Evolutionary conservation across 1,139 yeast genomes (phyloP), one percentile per base, ranked within the genome.

Genomic region (Ogataea hybrid): DNA sequence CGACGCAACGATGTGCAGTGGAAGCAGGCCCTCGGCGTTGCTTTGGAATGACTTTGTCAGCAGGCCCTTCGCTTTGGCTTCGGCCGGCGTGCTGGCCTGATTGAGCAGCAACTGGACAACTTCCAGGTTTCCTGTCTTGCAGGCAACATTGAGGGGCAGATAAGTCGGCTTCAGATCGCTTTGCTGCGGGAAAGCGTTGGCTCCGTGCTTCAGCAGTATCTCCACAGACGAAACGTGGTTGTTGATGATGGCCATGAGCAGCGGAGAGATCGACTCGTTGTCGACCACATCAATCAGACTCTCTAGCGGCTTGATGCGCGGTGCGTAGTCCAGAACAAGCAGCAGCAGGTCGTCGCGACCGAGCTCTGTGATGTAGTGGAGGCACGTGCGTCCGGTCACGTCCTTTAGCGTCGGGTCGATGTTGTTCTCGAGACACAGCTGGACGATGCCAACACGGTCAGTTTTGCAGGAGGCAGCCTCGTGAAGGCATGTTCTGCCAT

Each of bases 21-120:
- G 96, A 43, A 81, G 77, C 37, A 89, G 71, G 0, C 98, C 97
- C 65, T 90, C 95, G 0, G 90, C 90, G 58, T 87, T 94, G 48
- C 77, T 81, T 48, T 78, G 79, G 48, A 60, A 62, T 9, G 63
- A 50, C 31, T 62, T 59, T 4, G 66, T 61, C 43, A 59, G 59
- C 46, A 58, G 64, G 47, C 57, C 62, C 22, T 46, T 44, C 2
- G 34, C 23, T 17, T 46, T 44, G 20, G 47, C 65, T 51, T n/a
- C 63, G 50, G 43, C 58, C 45, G 49, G 64, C 51, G 44, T 64
- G 51, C 37, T 72, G 58, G 39, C 71, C 40, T 64, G 58, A 22
- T 64, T 64, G 29, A 81, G 65, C 17, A 89, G 66, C 47, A 79
- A 69, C 52, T 83, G 77, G 17, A 88, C 83, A 3, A 88, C 84